These are phyloP conservation scores for Zangia roseola DNA, from an alignment of 768 basidiomycete genomes.

Conservation along the genomic window DNA sequence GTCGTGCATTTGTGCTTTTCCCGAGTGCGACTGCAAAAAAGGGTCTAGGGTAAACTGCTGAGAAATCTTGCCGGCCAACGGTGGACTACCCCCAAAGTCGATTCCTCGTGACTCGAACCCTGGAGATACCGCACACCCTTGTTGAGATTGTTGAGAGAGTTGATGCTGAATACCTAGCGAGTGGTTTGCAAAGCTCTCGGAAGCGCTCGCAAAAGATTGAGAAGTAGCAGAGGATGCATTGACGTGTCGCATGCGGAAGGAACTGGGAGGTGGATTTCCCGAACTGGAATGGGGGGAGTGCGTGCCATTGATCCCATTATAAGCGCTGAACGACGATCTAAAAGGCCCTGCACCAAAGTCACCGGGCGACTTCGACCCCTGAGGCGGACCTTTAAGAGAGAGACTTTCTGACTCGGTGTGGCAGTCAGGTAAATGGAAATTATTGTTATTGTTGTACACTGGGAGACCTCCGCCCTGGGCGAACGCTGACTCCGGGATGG, in stretches of 20 bases:
- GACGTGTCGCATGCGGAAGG: constrained; percentile 38
- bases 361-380: constrained; percentile 29
- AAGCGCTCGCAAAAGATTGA: constrained; percentile 22
- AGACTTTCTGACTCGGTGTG: constrained; percentile 32
- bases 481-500: constrained; percentile 29
- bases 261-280: constrained; percentile 31
- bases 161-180: constrained; percentile 33
- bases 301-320: constrained; percentile 26
- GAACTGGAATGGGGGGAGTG: constrained; percentile 24
- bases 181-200: constrained; percentile 27
- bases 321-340: constrained; percentile 37
- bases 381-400: constrained; percentile 32
- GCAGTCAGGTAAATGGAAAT: constrained; percentile 34
- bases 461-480: constrained; percentile 33
- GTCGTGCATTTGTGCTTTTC: constrained; percentile 33
- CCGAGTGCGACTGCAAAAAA: constrained; percentile 31
- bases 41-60: constrained; percentile 35
- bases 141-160: constrained; percentile 37
- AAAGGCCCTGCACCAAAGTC: constrained; percentile 37
- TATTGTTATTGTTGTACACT: constrained; percentile 43
- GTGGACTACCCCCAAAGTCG: constrained; percentile 33
- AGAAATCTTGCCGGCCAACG: constrained; percentile 24
- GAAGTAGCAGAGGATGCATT: constrained; percentile 27
- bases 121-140: constrained; percentile 21
- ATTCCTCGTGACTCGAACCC: constrained; percentile 30